These are phyloP conservation scores for Coemansia sp. DNA, from an alignment of 192 early-diverging fungal species.

Conservation along the genomic window DNA sequence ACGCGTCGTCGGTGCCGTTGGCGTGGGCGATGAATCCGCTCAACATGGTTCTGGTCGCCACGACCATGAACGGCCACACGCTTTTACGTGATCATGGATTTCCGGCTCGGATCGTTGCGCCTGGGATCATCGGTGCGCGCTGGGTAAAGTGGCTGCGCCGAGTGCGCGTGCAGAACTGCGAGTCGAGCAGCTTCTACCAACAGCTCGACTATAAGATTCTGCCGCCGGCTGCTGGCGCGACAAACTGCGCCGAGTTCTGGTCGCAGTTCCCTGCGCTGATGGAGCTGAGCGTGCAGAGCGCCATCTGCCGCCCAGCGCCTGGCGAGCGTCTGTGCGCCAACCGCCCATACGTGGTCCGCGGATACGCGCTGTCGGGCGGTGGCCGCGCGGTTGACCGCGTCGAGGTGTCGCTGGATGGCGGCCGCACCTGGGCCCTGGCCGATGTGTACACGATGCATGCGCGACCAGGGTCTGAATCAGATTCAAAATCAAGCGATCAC, in stretches of 20 bases:
- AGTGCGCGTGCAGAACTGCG: conserved; percentile 59
- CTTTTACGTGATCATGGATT: conserved; percentile 83
- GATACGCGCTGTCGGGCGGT: conserved; percentile 81
- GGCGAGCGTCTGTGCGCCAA: conserved; percentile 39
- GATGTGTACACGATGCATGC: conserved; percentile 50
- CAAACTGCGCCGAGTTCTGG: conserved; percentile 51
- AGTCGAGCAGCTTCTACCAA: conserved; percentile 72
- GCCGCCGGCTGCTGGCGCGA: conserved; percentile 64
- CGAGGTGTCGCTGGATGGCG: conserved; percentile 79
- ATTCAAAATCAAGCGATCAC: not conserved
- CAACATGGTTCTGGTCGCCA: conserved; percentile 75
- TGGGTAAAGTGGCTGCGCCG: conserved; percentile 79
- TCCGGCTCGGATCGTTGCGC: conserved; percentile 84
- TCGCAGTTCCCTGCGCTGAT: conserved; percentile 56
- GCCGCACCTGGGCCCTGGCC: conserved; percentile 75
- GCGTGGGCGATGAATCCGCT: conserved; percentile 65
- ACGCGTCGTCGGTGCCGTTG: conserved; percentile 73
- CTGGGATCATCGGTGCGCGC: conserved; percentile 86
- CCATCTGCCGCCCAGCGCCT: conserved; percentile 64
- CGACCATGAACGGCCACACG: conserved; percentile 72
- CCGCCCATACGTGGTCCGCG: conserved; percentile 58
- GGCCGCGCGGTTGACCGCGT: conserved; percentile 73
- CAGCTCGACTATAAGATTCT: conserved; percentile 82
- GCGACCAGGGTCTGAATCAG: not conserved
- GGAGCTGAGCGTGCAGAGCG: conserved; percentile 81